Percentiles rank a stretch among this genome's conserved stretches.
Conservation (phyloP, 2,329 filamentous ascomycete species). For the Botrytis elliptica region DNA sequence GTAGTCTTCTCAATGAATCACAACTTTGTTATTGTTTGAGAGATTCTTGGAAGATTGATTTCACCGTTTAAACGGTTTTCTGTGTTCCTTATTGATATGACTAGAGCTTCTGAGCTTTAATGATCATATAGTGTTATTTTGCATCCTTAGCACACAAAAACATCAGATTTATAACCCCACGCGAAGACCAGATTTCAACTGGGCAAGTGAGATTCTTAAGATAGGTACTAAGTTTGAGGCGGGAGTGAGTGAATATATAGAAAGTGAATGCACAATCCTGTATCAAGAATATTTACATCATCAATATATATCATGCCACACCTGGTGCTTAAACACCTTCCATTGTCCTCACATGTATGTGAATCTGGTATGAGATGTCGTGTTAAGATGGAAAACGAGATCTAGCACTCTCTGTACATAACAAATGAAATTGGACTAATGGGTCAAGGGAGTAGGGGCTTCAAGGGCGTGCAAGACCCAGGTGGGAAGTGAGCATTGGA, state of each 20-base stretch:
- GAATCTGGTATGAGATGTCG: not conserved
- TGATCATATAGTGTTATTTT: fast-evolving
- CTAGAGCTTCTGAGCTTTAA: not conserved
- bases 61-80: not conserved
- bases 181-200: too few species aligned
- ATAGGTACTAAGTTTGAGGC: too few species aligned
- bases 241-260: not conserved
- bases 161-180: too few species aligned
- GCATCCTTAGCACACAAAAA: too few species aligned
- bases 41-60: not conserved
- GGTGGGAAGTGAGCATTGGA: too few species aligned
- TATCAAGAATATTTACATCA: not conserved
- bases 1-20: not conserved
- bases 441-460: too few species aligned
- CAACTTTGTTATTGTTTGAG: not conserved
- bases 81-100: not conserved
- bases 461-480: not conserved
- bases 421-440: not conserved
- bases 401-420: not conserved
- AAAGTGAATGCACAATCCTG: not conserved
- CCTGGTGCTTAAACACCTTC: fast-evolving
- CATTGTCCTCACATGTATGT: not conserved
- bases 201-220: too few species aligned
- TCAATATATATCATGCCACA: fast-evolving
- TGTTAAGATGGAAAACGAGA: not conserved